Evolutionary conservation across 495 filamentous ascomycete genomes (phyloP), one percentile per base, ranked within the genome.

Genomic region (Viridothelium virens): DNA sequence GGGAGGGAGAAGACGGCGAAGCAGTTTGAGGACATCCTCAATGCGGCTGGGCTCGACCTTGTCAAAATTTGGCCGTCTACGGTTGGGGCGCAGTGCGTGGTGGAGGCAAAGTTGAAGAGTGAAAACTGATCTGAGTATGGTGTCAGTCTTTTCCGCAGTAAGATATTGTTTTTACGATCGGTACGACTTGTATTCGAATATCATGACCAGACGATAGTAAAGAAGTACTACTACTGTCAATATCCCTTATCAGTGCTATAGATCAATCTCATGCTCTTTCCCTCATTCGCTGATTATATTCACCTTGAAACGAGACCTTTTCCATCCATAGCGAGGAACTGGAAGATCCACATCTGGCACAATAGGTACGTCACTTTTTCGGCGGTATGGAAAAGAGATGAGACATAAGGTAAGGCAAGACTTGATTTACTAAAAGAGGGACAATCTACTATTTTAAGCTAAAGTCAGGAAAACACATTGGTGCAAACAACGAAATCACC

Each of bases 1-100:
- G 65, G 65, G 5, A 44, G 62, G 65, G 65, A 67, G 65, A 67
- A 67, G 65, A 63, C 65, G 38, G 41, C 56, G 5, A 67, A 67
- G 59, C 61, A 63, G 36, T 67, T 67, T 31, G 59, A 63, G 18
- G 37, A 41, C 11, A 56, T 66, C 9, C 41, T 66, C 14, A 34
- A 56, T 34, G 64, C 64, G 2, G 64, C 47, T 6, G 64, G 64
- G 2, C 41, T 66, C 2, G 48, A 66, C 16, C 56, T 66, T 48
- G 46, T 66, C 36, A 56, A 61, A 33, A 61, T 66, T 2, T 61
- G 50, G 47, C 64, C 64, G 31, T 56, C 12, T 41, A 31, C 64
- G 4, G 7, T 66, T 56, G 64, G 64, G 2, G 16, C 50, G 36
- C 64, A 66, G 53, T 33, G n/a, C 50, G 63, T 62, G 25, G 56